These are phyloP conservation scores for Alternaria novae-zelandiae DNA, from an alignment of 2,329 filamentous ascomycete genomes.

Conservation along the genomic window DNA sequence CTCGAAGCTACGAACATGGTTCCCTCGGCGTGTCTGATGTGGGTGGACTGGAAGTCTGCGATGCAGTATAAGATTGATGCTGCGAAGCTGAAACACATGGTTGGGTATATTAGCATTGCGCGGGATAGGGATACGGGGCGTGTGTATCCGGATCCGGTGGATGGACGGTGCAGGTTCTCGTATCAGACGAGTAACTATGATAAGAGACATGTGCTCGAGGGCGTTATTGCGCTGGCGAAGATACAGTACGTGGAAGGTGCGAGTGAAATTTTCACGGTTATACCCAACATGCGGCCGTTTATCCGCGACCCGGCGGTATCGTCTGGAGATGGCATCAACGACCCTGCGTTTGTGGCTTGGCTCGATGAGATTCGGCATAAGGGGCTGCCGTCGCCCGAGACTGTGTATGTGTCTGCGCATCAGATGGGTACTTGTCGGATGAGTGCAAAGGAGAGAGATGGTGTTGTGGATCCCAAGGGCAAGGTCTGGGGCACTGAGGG, in stretches of 20 bases:
- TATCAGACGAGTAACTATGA: slow-evolving; percentile 78
- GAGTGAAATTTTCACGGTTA: slow-evolving; percentile 73
- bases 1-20: slow-evolving; percentile 79
- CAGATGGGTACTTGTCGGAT: slow-evolving; percentile 83
- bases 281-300: slow-evolving; percentile 71
- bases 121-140: slow-evolving; percentile 78
- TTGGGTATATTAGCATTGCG: slow-evolving; percentile 73
- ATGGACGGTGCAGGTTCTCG: slow-evolving; percentile 69
- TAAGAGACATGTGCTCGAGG: slow-evolving; percentile 72
- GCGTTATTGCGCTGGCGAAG: slow-evolving; percentile 73
- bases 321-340: slow-evolving; percentile 57
- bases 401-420: slow-evolving; percentile 72
- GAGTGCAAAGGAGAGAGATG: slow-evolving; percentile 57
- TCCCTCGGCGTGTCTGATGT: slow-evolving; percentile 68
- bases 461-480: slow-evolving; percentile 53
- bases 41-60: slow-evolving; percentile 71
- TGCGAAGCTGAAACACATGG: slow-evolving; percentile 72
- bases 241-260: slow-evolving; percentile 81
- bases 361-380: slow-evolving; percentile 59
- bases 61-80: slow-evolving; percentile 75
- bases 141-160: slow-evolving; percentile 73
- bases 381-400: slow-evolving; percentile 57
- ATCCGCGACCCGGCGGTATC: slow-evolving; percentile 47
- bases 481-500: slow-evolving; percentile 68
- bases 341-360: slow-evolving; percentile 68